Evolutionary conservation across 768 basidiomycete species (phyloP), one percentile per base, ranked within the genome.

Genomic region (Serpula lacrymans): DNA sequence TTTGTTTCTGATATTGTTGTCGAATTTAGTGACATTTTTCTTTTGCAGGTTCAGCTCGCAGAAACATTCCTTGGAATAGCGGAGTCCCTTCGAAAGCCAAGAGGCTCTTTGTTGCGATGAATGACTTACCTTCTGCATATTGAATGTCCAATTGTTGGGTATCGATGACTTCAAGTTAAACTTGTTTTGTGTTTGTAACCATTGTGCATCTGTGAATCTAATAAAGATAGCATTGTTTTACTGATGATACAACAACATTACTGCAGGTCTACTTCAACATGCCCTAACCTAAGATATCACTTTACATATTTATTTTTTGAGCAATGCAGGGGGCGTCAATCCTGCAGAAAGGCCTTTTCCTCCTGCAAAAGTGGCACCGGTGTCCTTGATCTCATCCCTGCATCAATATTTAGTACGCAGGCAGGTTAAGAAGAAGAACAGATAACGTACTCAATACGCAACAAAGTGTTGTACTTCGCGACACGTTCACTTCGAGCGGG

Each of bases 401-500:
- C 35, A 43, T 28, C 38, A 23, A 4, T 18, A 9, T 0, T 60
- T n/a, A 38, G 34, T 23, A 49, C 16, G 22, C 17, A 50, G 48
- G 49, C 21, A 34, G 35, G 32, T 18, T 28, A 41, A 43, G 16
- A 22, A 12, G 23, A 27, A 33, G n/a, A n/a, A n/a, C n/a, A n/a
- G n/a, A n/a, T 27, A 16, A 74, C 85, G 58, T 65, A 91, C 83
- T 91, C 88, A 48, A 94, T 94, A 54, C 92, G 88, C 60, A 96
- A 75, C 40, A 96, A 70, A 24, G 78, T 71, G 59, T 94, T 94
- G 77, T 92, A 91, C 69, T 94, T 94, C 57, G 90, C 91, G 21
- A 97, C 87, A 71, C 96, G 95, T 73, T 98, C 96, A 55, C 83
- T 87, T 49, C 94, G 80, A 47, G 91, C 92, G 25, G 94, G 95